A percentile compares a stretch with the other conserved stretches of the same genome.
phyloP scores from a whole-genome alignment of 2,329 filamentous ascomycete species.

The Akanthomyces dipterigenus region DNA sequence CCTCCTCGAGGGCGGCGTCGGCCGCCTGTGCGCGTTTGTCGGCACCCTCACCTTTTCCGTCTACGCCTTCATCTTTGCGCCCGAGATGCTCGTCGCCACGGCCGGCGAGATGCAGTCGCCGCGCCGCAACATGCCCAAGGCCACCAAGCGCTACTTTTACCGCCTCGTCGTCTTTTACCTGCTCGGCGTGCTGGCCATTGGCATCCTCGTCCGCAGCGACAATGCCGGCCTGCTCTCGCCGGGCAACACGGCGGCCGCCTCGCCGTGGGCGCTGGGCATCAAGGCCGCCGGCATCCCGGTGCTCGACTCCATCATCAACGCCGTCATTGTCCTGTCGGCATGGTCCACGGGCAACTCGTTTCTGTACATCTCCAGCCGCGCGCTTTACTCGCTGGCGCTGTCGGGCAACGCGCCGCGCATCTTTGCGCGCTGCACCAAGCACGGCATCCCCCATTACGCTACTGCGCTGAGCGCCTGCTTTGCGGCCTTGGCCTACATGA shows the following conservation, averaged over 20 bases:
- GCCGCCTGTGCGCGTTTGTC: conserved; percentile 50
- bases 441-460: conserved; percentile 20
- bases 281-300: conserved; percentile 34
- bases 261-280: conserved; percentile 51
- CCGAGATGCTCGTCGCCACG: conserved; percentile 23
- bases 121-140: conserved; percentile 24
- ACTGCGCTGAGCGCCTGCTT: conserved; percentile 24
- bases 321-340: conserved; percentile 47
- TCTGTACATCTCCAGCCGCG: conserved; percentile 41
- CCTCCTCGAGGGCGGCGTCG: conserved; percentile 35
- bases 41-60: conserved; percentile 10
- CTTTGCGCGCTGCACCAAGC: conserved; percentile 19
- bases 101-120: conserved; percentile 28
- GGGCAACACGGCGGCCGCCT: conserved; percentile 30
- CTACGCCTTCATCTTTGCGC: conserved; percentile 20
- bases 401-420: conserved; percentile 34
- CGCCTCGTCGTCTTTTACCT: conserved; percentile 23
- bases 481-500: conserved; percentile 53
- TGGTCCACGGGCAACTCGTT: conserved; percentile 51
- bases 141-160: conserved; percentile 24
- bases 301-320: conserved; percentile 44
- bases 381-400: conserved; percentile 38
- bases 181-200: conserved; percentile 23
- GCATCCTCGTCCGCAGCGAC: conserved; percentile 23
- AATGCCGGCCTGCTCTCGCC: conserved; percentile 28